Conservation (phyloP, 2,329 filamentous ascomycete genomes). For the Penicillium sp. region DNA sequence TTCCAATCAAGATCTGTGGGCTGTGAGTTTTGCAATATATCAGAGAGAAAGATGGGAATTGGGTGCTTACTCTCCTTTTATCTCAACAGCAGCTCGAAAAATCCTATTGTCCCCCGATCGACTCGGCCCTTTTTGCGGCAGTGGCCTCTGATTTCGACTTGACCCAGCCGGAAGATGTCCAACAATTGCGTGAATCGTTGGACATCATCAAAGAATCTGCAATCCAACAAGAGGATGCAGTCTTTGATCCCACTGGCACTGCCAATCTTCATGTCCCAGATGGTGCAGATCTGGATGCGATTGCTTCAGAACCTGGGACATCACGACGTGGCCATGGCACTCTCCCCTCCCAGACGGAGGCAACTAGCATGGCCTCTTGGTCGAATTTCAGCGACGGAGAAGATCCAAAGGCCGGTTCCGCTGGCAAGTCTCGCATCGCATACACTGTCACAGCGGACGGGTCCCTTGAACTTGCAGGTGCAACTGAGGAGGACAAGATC, state of each 20-base stretch:
- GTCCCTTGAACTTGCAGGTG: conserved; percentile 25
- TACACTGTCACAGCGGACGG: conserved; percentile 29
- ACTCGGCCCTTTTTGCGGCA: conserved; percentile 69
- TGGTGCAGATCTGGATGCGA: conserved; percentile 18
- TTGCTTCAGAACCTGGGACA: conserved; percentile 20
- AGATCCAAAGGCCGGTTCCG: conserved; percentile 5
- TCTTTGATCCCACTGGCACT: conserved; percentile 72
- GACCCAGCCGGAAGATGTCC: conserved; percentile 46
- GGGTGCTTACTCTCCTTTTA: background rate
- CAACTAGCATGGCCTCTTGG: conserved; percentile 46
- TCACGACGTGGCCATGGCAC: conserved; percentile 16
- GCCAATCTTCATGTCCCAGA: conserved; percentile 42
- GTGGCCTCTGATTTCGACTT: conserved; percentile 71
- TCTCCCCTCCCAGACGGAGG: conserved; percentile 45
- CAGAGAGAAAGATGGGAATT: too few species aligned
- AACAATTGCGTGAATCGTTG: conserved; percentile 55
- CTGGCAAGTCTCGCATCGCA: conserved; percentile 15
- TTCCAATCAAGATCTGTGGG: background rate
- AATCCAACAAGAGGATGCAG: conserved; percentile 59
- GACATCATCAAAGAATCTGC: conserved; percentile 61
- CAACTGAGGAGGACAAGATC: conserved; percentile 54
- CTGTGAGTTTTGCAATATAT: background rate
- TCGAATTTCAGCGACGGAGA: conserved; percentile 37
- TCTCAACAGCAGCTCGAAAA: conserved; percentile 48
- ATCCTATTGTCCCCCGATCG: conserved; percentile 67